A percentile compares a stretch with the other conserved stretches of the same genome.
Evolutionary conservation across 768 basidiomycete genomes (phyloP).

Genomic region (Trametes cinnabarina): DNA sequence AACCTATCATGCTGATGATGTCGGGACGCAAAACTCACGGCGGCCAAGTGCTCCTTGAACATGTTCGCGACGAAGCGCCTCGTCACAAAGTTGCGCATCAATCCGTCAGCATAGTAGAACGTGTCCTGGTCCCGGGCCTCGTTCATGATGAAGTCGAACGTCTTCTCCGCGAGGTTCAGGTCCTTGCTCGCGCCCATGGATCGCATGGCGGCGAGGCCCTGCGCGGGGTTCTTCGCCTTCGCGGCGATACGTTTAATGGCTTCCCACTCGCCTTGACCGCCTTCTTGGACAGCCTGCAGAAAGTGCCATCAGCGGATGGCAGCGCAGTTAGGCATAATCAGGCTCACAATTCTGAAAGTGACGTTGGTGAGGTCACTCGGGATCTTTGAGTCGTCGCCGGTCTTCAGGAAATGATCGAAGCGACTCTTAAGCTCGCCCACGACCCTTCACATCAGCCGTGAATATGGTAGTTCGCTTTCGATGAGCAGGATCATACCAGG

Average conservation of each 20-base stretch:
- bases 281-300: slow-evolving; percentile 65
- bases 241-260: slow-evolving; percentile 66
- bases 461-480: not conserved
- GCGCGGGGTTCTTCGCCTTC: slow-evolving; percentile 71
- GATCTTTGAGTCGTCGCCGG: slow-evolving; percentile 73
- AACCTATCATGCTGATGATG: not conserved
- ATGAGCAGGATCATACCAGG: slow-evolving; percentile 28
- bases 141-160: slow-evolving; percentile 39
- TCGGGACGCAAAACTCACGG: not conserved
- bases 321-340: not conserved
- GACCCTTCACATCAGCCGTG: slow-evolving; percentile 48
- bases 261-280: slow-evolving; percentile 74
- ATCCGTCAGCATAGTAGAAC: slow-evolving; percentile 34
- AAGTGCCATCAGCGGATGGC: not conserved
- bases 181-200: slow-evolving; percentile 42
- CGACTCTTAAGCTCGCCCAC: slow-evolving; percentile 67
- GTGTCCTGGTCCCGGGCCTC: slow-evolving; percentile 33
- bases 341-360: slow-evolving; percentile 41
- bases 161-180: slow-evolving; percentile 39
- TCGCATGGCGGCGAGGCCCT: slow-evolving; percentile 65
- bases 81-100: slow-evolving; percentile 36
- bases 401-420: slow-evolving; percentile 68
- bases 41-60: slow-evolving; percentile 40
- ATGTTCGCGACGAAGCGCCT: slow-evolving; percentile 37
- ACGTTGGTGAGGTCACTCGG: slow-evolving; percentile 73